These are phyloP conservation scores for Ophryocystis elektroscirrha DNA, from an alignment of 169 alveolate species.

Conservation along the genomic window DNA sequence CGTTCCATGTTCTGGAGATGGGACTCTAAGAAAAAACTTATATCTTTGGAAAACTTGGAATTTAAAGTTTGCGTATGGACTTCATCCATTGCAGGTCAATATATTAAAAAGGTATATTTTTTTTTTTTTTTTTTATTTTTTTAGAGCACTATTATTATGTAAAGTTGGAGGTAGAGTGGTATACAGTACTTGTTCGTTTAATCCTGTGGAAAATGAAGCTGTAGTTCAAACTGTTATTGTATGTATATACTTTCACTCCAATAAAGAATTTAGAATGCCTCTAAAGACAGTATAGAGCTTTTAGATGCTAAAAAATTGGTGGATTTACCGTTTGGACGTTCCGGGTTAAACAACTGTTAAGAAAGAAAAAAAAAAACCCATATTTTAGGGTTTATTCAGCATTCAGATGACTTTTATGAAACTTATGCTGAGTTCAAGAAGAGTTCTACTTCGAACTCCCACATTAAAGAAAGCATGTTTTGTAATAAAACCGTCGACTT, in stretches of 20 bases:
- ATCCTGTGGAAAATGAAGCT: constrained; percentile 73
- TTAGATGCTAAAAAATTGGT: constrained; percentile 24
- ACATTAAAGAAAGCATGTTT: constrained; percentile 6
- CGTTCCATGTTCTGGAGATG: constrained; percentile 89
- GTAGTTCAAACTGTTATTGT: constrained; percentile 53
- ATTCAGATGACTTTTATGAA: too few relatives aligned
- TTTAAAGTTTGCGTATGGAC: constrained; percentile 43
- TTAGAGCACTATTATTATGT: constrained; percentile 43
- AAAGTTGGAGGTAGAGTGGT: constrained; percentile 59
- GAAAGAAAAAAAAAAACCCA: too few relatives aligned
- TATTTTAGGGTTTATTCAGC: too few relatives aligned
- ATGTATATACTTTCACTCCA: too few relatives aligned
- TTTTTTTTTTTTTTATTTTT: constrained; percentile 1
- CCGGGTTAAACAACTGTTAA: constrained; percentile 29
- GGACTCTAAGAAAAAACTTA: constrained; percentile 69
- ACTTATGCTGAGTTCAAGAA: too few relatives aligned
- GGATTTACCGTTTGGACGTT: constrained; percentile 26
- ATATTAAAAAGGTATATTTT: background rate
- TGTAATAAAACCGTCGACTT: constrained; percentile 1
- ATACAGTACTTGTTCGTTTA: constrained; percentile 64
- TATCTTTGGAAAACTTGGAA: constrained; percentile 61
- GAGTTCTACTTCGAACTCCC: too few relatives aligned
- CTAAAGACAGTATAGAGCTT: constrained; percentile 31
- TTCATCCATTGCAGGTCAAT: constrained; percentile 42
- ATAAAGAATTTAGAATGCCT: too few relatives aligned